Percentiles rank a stretch among this genome's conserved stretches.
Evolutionary conservation across 2,329 filamentous ascomycete genomes (phyloP).

Genomic region (Aspergillus melleus): DNA sequence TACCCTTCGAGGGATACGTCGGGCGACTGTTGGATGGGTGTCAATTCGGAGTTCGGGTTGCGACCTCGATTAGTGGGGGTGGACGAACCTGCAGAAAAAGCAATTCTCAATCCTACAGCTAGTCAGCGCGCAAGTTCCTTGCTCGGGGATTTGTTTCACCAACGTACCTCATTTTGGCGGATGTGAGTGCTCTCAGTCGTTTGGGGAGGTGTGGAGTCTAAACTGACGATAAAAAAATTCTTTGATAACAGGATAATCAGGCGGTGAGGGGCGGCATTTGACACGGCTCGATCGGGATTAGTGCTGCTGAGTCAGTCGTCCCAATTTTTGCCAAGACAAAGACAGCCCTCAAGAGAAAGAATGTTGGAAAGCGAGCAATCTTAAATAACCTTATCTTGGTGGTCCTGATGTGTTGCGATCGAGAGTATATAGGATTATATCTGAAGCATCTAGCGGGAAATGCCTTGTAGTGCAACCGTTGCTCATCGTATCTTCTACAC

Average conservation of each 20-base stretch:
- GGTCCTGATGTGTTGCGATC: too few relatives aligned
- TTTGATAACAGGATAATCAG: not conserved
- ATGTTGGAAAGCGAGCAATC: too few relatives aligned
- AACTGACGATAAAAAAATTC: slow-evolving; percentile 1
- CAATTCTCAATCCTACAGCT: slow-evolving; percentile 57
- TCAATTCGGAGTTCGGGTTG: not conserved
- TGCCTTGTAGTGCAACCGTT: too few relatives aligned
- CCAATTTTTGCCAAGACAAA: too few relatives aligned
- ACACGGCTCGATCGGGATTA: not conserved
- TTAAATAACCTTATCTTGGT: too few relatives aligned
- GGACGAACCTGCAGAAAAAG: slow-evolving; percentile 62
- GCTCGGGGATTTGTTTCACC: not conserved
- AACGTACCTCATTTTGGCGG: slow-evolving; percentile 1
- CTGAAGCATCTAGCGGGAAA: too few relatives aligned
- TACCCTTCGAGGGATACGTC: slow-evolving; percentile 65
- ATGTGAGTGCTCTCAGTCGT: not conserved
- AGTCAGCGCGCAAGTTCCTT: not conserved
- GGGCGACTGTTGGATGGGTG: slow-evolving; percentile 45
- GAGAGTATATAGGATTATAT: too few relatives aligned
- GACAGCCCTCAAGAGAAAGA: too few relatives aligned
- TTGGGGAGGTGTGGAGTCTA: not conserved
- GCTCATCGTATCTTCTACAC: too few relatives aligned
- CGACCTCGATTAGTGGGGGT: not conserved
- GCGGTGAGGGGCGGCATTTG: not conserved
- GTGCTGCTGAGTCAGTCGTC: too few relatives aligned